phyloP scores from a whole-genome alignment of 2,329 filamentous ascomycete species.

The Apiospora saccharicola region DNA sequence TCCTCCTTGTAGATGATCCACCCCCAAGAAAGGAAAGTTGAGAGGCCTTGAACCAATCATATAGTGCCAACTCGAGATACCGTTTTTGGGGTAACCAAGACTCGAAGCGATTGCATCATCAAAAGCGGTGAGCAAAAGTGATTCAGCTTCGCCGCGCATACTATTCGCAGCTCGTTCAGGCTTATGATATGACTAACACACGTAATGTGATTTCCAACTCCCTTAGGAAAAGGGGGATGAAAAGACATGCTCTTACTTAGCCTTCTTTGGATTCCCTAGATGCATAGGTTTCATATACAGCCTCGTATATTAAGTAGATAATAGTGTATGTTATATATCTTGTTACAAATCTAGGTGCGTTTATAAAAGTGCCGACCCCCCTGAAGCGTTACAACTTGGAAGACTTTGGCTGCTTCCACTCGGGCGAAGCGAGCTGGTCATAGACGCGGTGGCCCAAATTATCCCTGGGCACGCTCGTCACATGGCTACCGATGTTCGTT shows the following conservation, averaged over 20 bases:
- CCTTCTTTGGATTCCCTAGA: not conserved
- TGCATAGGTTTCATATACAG: not conserved
- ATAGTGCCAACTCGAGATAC: constrained; percentile 6
- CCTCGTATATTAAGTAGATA: not conserved
- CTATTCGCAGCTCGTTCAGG: not conserved
- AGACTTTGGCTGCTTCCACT: constrained; percentile 56
- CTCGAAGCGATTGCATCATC: constrained; percentile 1
- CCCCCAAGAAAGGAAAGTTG: constrained; percentile 23
- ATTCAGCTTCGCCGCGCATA: not conserved
- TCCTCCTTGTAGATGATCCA: not conserved
- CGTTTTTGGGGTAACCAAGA: constrained; percentile 19
- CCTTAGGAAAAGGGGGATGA: not conserved
- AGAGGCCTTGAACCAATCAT: constrained; percentile 11
- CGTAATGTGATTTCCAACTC: not conserved
- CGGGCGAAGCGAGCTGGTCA: constrained; percentile 60
- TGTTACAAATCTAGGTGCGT: not conserved
- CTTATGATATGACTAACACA: not conserved
- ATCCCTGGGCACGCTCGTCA: constrained; percentile 57
- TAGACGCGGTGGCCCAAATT: constrained; percentile 58
- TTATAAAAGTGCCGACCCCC: not conserved
- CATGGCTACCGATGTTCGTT: constrained; percentile 67
- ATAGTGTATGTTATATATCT: not conserved
- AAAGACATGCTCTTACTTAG: not conserved
- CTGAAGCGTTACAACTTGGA: constrained; percentile 54
- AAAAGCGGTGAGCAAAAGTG: constrained; percentile 1